Conservation (phyloP, 345 rosid species). For the Pseudoturritis turrita region DNA sequence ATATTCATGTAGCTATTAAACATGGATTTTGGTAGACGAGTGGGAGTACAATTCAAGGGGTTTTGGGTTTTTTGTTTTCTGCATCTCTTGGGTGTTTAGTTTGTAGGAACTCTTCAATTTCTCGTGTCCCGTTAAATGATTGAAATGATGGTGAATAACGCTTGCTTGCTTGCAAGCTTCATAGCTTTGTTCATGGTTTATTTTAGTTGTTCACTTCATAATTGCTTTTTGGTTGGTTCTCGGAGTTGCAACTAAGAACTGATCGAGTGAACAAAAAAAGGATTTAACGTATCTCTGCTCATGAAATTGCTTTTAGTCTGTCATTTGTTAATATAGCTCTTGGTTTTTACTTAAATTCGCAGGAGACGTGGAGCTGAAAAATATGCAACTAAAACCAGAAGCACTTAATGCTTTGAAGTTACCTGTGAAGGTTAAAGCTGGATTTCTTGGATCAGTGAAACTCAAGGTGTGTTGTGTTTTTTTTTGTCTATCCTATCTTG, state of each 20-base stretch:
- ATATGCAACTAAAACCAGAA: slow-evolving; percentile 98
- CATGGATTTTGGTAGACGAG: not conserved
- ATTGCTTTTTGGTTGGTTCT: not conserved
- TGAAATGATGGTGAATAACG: not conserved
- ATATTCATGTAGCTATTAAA: not conserved
- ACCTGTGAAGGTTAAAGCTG: slow-evolving; percentile 98
- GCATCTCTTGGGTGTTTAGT: not conserved
- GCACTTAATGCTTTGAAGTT: slow-evolving; percentile 92
- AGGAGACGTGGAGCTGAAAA: slow-evolving; percentile 94
- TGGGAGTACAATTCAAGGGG: not conserved
- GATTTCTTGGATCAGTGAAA: slow-evolving; percentile 97
- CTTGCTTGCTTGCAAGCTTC: not conserved
- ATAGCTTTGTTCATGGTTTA: slow-evolving; percentile 10
- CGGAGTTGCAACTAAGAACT: not conserved
- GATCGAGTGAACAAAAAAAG: not conserved
- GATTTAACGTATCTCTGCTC: not conserved
- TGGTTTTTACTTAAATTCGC: slow-evolving; percentile 10
- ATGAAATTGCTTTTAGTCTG: not conserved
- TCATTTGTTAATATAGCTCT: not conserved
- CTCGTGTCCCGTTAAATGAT: not conserved
- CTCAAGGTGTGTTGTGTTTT: slow-evolving; percentile 64
- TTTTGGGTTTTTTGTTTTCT: not conserved
- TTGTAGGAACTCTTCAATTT: not conserved
- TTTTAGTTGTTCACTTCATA: not conserved
- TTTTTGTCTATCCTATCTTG: not conserved